A percentile compares a stretch with the other conserved stretches of the same genome.
Evolutionary conservation across 2,329 filamentous ascomycete species (phyloP).

Genomic region (Hymenoscyphus scutula): DNA sequence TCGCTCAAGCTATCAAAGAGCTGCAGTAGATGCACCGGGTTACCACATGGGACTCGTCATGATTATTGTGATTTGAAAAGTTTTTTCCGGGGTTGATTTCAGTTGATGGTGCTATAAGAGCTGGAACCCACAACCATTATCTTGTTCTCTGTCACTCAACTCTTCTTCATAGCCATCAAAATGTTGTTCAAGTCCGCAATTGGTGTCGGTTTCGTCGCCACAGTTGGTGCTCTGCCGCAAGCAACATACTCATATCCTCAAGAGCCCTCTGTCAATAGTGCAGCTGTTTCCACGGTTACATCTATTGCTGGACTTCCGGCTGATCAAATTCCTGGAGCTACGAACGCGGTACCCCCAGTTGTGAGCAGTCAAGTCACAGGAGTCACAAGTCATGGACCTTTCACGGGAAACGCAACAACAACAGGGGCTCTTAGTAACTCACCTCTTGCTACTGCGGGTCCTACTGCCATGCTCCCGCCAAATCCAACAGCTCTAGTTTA

Average conservation of each 20-base stretch:
- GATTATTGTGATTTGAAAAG: background rate
- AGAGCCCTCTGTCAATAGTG: constrained; percentile 27
- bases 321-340: constrained; percentile 31
- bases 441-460: constrained; percentile 56
- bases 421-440: constrained; percentile 65
- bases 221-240: constrained; percentile 21
- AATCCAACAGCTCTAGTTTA: constrained; percentile 67
- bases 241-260: constrained; percentile 30
- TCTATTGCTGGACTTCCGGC: constrained; percentile 29
- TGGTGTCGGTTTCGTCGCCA: constrained; percentile 23
- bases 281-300: constrained; percentile 28
- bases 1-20: background rate
- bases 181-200: constrained; percentile 25
- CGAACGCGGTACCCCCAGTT: constrained; percentile 37
- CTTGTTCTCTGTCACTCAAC: background rate
- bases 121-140: background rate
- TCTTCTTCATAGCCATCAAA: constrained; percentile 5
- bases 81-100: background rate
- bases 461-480: constrained; percentile 48
- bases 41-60: background rate
- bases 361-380: constrained; percentile 51
- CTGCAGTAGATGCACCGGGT: background rate
- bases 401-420: constrained; percentile 62
- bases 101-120: background rate
- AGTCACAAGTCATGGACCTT: constrained; percentile 67